A percentile compares a stretch with the other conserved stretches of the same genome.
These are phyloP conservation scores for Daedaleopsis nitida DNA, from an alignment of 768 basidiomycete species.

Conservation along the genomic window DNA sequence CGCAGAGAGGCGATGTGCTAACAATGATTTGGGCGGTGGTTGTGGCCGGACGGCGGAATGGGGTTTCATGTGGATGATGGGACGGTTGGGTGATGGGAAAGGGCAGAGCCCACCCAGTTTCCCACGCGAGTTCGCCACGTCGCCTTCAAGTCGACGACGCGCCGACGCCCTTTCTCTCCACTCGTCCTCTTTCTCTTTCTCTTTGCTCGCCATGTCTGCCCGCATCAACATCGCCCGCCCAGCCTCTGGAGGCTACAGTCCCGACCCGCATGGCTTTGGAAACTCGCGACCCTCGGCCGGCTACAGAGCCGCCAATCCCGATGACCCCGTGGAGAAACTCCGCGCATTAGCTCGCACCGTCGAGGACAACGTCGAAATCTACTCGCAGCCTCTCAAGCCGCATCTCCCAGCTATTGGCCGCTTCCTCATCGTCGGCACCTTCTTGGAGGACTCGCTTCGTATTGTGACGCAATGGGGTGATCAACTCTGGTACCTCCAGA, in stretches of 20 bases:
- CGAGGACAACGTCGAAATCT: constrained; percentile 92
- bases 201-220: constrained; percentile 60
- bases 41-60: constrained; percentile 3
- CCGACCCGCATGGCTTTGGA: constrained; percentile 80
- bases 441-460: constrained; percentile 93
- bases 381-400: constrained; percentile 91
- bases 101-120: constrained; percentile 18
- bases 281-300: constrained; percentile 70
- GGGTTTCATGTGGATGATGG: constrained; percentile 16
- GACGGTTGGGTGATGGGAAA: constrained; percentile 20
- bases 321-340: constrained; percentile 81
- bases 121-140: constrained; percentile 36
- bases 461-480: constrained; percentile 95
- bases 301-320: constrained; percentile 78
- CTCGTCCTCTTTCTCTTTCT: constrained; percentile 24
- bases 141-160: constrained; percentile 23
- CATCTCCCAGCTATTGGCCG: constrained; percentile 93
- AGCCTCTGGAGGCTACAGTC: constrained; percentile 47
- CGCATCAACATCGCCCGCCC: constrained; percentile 84
- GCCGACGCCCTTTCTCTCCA: constrained; percentile 16
- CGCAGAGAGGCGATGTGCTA: constrained; percentile 4
- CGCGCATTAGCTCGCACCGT: constrained; percentile 69
- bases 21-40: constrained; percentile 3
- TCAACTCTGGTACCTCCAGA: constrained; percentile 97
- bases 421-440: constrained; percentile 97